A percentile compares a stretch with the other conserved stretches of the same genome.
phyloP scores from a whole-genome alignment of 768 basidiomycete genomes.

The Infundibulicybe gibba region DNA sequence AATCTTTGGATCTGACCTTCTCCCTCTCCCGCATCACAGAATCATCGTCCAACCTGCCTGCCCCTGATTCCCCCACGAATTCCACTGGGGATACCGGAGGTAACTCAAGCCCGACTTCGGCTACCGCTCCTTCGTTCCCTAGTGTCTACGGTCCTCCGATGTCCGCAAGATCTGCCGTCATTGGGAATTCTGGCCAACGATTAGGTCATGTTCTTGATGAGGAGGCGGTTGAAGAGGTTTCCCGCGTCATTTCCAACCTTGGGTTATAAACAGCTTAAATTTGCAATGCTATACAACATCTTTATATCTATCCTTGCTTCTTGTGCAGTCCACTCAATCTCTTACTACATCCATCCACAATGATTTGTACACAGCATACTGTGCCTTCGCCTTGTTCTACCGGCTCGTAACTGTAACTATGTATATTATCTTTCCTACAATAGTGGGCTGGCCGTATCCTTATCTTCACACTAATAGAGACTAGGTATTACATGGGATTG shows the following conservation, averaged over 20 bases:
- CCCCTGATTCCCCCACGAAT: slow-evolving; percentile 78
- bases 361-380: too few relatives aligned
- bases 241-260: slow-evolving; percentile 75
- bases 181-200: slow-evolving; percentile 41
- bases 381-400: too few relatives aligned
- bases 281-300: too few relatives aligned
- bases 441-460: slow-evolving; percentile 58
- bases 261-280: slow-evolving; percentile 40
- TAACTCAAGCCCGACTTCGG: slow-evolving; percentile 77
- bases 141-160: slow-evolving; percentile 76
- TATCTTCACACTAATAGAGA: slow-evolving; percentile 57
- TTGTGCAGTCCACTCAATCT: not conserved
- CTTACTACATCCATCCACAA: too few relatives aligned
- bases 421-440: slow-evolving; percentile 42
- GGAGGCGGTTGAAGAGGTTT: slow-evolving; percentile 64
- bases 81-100: slow-evolving; percentile 73
- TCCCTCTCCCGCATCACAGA: slow-evolving; percentile 83
- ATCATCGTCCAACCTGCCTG: slow-evolving; percentile 52
- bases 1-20: slow-evolving; percentile 83
- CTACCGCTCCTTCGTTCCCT: slow-evolving; percentile 77
- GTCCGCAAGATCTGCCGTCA: slow-evolving; percentile 36
- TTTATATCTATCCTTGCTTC: slow-evolving; percentile 7
- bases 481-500: slow-evolving; percentile 18
- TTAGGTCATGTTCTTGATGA: slow-evolving; percentile 44
- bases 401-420: slow-evolving; percentile 13